Conservation (phyloP, 306 rosid genomes). For the Malus asiatica region DNA sequence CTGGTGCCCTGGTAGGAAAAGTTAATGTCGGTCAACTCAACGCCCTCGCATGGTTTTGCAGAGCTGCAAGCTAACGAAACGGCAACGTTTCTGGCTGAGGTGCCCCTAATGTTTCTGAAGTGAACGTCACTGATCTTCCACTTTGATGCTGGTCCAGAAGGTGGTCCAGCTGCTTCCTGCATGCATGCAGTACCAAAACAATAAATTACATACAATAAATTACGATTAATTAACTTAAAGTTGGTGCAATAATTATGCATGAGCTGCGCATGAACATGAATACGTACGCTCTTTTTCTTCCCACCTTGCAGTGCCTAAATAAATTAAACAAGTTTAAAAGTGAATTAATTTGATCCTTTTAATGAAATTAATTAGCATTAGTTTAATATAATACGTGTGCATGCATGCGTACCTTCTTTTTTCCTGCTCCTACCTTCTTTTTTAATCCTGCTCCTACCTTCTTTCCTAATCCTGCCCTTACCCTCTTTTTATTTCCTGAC, state of each 20-base stretch:
- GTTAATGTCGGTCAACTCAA: constrained; percentile 38
- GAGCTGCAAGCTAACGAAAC: constrained; percentile 51
- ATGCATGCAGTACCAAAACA: not conserved
- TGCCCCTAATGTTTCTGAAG: constrained; percentile 52
- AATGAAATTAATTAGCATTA: not conserved
- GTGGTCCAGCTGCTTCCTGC: not conserved
- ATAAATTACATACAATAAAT: not conserved
- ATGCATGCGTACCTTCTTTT: not conserved
- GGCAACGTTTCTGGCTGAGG: constrained; percentile 31
- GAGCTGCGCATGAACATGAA: not conserved
- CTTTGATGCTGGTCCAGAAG: constrained; percentile 17
- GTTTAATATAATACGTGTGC: not conserved
- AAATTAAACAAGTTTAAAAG: not conserved
- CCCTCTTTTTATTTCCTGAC: not conserved
- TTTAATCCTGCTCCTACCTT: not conserved
- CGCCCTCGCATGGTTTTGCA: constrained; percentile 30
- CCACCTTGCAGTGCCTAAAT: not conserved
- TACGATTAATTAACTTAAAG: not conserved
- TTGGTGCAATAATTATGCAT: not conserved
- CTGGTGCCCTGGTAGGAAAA: constrained; percentile 18
- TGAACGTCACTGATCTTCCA: constrained; percentile 55
- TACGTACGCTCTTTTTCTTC: not conserved
- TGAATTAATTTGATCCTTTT: too few species aligned
- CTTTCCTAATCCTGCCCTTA: too few species aligned
- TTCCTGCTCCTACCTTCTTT: too few species aligned